Evolutionary conservation across 2,329 filamentous ascomycete genomes (phyloP).

Genomic region (Talaromyces atroroseus): DNA sequence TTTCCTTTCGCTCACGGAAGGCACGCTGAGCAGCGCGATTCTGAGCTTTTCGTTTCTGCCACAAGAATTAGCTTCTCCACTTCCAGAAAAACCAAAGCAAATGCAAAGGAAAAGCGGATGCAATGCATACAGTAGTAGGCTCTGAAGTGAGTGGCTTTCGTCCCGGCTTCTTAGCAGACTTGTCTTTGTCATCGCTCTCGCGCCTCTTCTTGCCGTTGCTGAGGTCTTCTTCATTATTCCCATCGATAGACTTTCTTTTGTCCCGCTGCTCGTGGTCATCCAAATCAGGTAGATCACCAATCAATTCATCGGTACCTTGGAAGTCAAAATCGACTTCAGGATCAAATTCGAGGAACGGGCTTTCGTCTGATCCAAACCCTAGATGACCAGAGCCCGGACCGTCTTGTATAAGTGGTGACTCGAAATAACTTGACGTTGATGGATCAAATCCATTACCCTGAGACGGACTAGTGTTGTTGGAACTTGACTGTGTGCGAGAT

Average conservation of each 20-base stretch:
- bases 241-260: constrained; percentile 54
- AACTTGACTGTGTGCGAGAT: constrained; percentile 8
- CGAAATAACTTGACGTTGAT: constrained; percentile 28
- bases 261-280: constrained; percentile 50
- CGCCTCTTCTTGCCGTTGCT: constrained; percentile 63
- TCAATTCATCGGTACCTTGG: constrained; percentile 60
- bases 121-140: constrained; percentile 77
- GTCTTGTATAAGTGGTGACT: constrained; percentile 25
- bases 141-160: constrained; percentile 93
- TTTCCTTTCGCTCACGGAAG: constrained; percentile 92
- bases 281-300: constrained; percentile 62
- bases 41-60: constrained; percentile 68
- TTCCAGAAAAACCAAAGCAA: neutral
- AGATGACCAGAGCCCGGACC: constrained; percentile 43
- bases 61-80: constrained; percentile 19
- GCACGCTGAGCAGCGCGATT: constrained; percentile 89
- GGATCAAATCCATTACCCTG: constrained; percentile 36
- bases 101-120: neutral
- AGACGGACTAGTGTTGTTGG: constrained; percentile 8
- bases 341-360: constrained; percentile 77
- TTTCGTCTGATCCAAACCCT: constrained; percentile 58
- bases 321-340: constrained; percentile 73
- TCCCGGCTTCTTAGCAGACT: constrained; percentile 83
- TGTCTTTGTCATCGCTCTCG: constrained; percentile 69
- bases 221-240: constrained; percentile 60